Conservation (phyloP, 768 basidiomycete species). For the Pluteus cervinus region DNA sequence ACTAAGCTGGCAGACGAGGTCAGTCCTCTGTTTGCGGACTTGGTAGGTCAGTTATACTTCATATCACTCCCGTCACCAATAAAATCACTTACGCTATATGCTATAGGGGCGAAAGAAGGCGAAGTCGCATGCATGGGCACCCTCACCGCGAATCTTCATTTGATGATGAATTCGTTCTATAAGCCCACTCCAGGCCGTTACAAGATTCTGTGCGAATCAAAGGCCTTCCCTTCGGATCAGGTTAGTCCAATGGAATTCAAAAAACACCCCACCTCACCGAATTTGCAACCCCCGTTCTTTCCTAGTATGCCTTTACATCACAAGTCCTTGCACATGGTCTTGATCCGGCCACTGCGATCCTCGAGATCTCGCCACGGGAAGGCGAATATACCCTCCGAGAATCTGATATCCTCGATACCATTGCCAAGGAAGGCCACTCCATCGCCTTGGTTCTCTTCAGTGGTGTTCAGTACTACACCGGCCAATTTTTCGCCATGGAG, state of each 20-base stretch:
- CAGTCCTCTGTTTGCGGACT: constrained; percentile 66
- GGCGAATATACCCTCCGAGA: constrained; percentile 85
- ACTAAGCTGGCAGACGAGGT: constrained; percentile 67
- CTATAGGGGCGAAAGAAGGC: constrained; percentile 71
- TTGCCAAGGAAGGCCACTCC: constrained; percentile 64
- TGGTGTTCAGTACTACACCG: constrained; percentile 96
- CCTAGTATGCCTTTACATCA: constrained; percentile 93
- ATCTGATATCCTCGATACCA: constrained; percentile 76
- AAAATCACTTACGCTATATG: constrained; percentile 18
- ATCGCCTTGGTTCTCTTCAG: constrained; percentile 92
- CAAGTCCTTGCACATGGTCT: constrained; percentile 79
- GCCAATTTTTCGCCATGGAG: constrained; percentile 89
- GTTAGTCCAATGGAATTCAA: constrained; percentile 32
- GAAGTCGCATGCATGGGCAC: constrained; percentile 97
- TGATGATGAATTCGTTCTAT: constrained; percentile 93
- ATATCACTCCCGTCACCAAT: too few relatives aligned
- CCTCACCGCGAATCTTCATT: constrained; percentile 91
- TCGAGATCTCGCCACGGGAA: constrained; percentile 72
- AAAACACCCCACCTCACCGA: constrained; percentile 2
- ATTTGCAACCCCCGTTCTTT: too few relatives aligned
- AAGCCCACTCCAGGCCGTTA: constrained; percentile 77
- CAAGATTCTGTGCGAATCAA: constrained; percentile 93
- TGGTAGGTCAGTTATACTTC: constrained; percentile 65
- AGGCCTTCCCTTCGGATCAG: constrained; percentile 96
- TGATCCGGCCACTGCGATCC: constrained; percentile 64